A percentile compares a stretch with the other conserved stretches of the same genome.
Evolutionary conservation across 2,329 filamentous ascomycete genomes (phyloP).

Genomic region (Cladorrhinum sp.): DNA sequence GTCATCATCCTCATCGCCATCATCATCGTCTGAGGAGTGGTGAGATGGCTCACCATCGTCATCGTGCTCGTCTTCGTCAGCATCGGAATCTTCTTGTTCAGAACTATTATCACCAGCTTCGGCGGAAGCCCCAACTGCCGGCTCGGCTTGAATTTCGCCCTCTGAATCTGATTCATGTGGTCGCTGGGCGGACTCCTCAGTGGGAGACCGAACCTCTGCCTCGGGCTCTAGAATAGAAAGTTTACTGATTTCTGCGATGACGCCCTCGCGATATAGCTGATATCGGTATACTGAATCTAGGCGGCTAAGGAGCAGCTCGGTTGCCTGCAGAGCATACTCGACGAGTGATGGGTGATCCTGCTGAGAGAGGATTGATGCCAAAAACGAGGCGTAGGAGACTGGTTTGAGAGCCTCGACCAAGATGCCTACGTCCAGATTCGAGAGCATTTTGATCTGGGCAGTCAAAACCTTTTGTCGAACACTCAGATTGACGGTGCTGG

Average conservation of each 20-base stretch:
- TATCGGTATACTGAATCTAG: slow-evolving; percentile 88
- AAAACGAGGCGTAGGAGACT: slow-evolving; percentile 91
- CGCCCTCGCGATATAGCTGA: slow-evolving; percentile 95
- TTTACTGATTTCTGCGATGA: slow-evolving; percentile 85
- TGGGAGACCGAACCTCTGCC: slow-evolving; percentile 32
- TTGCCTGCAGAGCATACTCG: slow-evolving; percentile 81
- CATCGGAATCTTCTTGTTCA: slow-evolving; percentile 27
- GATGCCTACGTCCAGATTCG: slow-evolving; percentile 82
- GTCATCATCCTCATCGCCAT: slow-evolving; percentile 49
- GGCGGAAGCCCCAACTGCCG: slow-evolving; percentile 31
- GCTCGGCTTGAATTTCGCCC: slow-evolving; percentile 14
- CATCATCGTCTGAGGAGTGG: slow-evolving; percentile 49
- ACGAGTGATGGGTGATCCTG: slow-evolving; percentile 88
- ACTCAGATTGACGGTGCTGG: slow-evolving; percentile 91
- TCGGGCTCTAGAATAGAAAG: slow-evolving; percentile 57
- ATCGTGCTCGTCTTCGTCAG: slow-evolving; percentile 33
- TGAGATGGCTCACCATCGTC: slow-evolving; percentile 42
- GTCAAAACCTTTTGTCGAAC: slow-evolving; percentile 93
- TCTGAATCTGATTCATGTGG: slow-evolving; percentile 16
- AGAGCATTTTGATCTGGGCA: slow-evolving; percentile 97
- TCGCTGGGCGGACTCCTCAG: slow-evolving; percentile 28
- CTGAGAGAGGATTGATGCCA: slow-evolving; percentile 92
- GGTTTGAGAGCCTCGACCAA: slow-evolving; percentile 80
- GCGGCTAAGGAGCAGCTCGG: slow-evolving; percentile 80
- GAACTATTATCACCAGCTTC: slow-evolving; percentile 26